Percentiles rank a stretch among this genome's conserved stretches.
These are phyloP conservation scores for Fusarium subglutinans DNA, from an alignment of 2,329 filamentous ascomycete species.

Conservation along the genomic window DNA sequence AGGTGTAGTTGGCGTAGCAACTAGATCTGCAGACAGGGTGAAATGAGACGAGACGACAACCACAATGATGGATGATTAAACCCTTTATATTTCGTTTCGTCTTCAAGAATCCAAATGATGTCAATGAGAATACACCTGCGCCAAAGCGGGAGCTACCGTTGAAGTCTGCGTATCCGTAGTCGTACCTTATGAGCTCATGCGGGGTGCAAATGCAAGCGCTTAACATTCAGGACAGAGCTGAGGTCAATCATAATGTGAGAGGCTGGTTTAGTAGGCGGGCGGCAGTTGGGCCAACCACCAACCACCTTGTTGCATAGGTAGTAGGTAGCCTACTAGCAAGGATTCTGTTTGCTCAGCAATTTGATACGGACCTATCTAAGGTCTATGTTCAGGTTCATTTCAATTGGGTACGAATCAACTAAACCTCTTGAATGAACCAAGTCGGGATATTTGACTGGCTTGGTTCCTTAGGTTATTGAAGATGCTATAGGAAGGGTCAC, in stretches of 20 bases:
- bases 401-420: neutral
- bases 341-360: neutral
- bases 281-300: neutral
- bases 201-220: conserved; percentile 8
- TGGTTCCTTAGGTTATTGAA: neutral
- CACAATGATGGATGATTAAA: neutral
- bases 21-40: neutral
- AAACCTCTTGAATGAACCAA: neutral
- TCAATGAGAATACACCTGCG: neutral
- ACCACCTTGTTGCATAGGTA: neutral
- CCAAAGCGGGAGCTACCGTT: conserved; percentile 20
- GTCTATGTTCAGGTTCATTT: neutral
- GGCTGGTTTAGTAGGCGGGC: conserved; percentile 5
- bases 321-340: neutral
- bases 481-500: neutral
- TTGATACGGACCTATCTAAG: neutral
- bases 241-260: conserved; percentile 1
- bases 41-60: neutral
- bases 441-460: neutral
- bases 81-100: neutral
- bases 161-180: neutral
- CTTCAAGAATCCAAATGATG: neutral
- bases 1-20: neutral
- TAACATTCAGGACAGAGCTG: neutral
- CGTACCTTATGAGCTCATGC: conserved; percentile 14